Percentiles rank a stretch among this genome's conserved stretches.
Evolutionary conservation across 768 basidiomycete genomes (phyloP).

Genomic region (Termitomyces heimii): DNA sequence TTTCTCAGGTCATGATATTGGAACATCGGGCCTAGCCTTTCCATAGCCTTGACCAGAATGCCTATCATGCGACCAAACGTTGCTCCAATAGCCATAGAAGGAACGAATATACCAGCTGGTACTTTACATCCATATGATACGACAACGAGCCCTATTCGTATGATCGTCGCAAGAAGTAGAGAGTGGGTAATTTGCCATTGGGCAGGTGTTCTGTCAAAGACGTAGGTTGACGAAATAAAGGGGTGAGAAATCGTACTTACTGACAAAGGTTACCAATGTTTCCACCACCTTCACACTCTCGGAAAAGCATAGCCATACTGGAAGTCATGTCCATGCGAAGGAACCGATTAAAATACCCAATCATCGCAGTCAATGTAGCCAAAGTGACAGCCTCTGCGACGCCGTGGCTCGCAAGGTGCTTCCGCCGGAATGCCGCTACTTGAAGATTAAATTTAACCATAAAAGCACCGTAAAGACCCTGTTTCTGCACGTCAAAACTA

Average conservation of each 20-base stretch:
- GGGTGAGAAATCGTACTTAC: conserved; percentile 42
- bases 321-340: conserved; percentile 97
- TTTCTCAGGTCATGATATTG: not conserved
- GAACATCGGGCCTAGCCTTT: conserved; percentile 45
- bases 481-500: conserved; percentile 3
- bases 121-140: conserved; percentile 96
- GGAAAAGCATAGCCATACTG: conserved; percentile 89
- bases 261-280: conserved; percentile 88
- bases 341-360: conserved; percentile 94
- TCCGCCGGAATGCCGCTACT: conserved; percentile 90
- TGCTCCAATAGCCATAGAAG: conserved; percentile 98
- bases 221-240: not conserved
- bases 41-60: conserved; percentile 91
- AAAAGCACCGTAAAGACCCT: conserved; percentile 97
- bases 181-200: conserved; percentile 98
- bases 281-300: conserved; percentile 93
- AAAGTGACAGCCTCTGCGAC: conserved; percentile 87
- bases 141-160: conserved; percentile 82
- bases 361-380: conserved; percentile 83
- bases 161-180: conserved; percentile 83
- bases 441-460: conserved; percentile 97
- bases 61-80: conserved; percentile 97
- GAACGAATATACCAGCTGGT: conserved; percentile 96
- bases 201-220: conserved; percentile 55
- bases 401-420: conserved; percentile 77